Evolutionary conservation across 495 filamentous ascomycete genomes (phyloP).

Genomic region (Daldinia vernicosa): DNA sequence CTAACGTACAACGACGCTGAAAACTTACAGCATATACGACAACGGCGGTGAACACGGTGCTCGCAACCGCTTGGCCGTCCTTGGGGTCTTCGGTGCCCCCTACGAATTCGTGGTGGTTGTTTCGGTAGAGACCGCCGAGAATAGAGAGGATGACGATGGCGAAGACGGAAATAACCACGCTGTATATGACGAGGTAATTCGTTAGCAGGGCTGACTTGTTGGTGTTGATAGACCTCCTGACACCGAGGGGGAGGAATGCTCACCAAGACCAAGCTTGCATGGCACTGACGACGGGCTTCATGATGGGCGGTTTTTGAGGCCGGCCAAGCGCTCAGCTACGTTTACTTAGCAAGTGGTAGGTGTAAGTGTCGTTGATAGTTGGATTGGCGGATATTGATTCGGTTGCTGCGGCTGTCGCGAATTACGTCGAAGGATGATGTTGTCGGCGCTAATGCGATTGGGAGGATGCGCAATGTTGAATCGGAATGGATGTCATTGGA

Average conservation of each 20-base stretch:
- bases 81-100: slow-evolving; percentile 76
- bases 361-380: neutral
- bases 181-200: slow-evolving; percentile 46
- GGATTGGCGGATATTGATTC: neutral
- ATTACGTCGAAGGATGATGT: slow-evolving; percentile 18
- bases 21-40: slow-evolving; percentile 81
- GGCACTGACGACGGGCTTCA: slow-evolving; percentile 91
- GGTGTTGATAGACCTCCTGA: neutral
- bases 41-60: slow-evolving; percentile 83
- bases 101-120: slow-evolving; percentile 80
- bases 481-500: slow-evolving; percentile 25
- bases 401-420: neutral
- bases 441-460: slow-evolving; percentile 21
- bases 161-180: slow-evolving; percentile 86
- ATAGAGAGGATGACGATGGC: slow-evolving; percentile 88
- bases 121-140: slow-evolving; percentile 80
- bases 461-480: slow-evolving; percentile 10
- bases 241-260: slow-evolving; percentile 12
- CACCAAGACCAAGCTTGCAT: slow-evolving; percentile 96
- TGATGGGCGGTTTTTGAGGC: slow-evolving; percentile 56
- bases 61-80: slow-evolving; percentile 79
- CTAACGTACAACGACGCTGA: neutral
- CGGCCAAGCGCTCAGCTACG: neutral
- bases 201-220: slow-evolving; percentile 10
- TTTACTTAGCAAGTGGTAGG: neutral